Evolutionary conservation across 257 asterid genomes (phyloP).

Genomic region (Jacaranda mimosifolia): DNA sequence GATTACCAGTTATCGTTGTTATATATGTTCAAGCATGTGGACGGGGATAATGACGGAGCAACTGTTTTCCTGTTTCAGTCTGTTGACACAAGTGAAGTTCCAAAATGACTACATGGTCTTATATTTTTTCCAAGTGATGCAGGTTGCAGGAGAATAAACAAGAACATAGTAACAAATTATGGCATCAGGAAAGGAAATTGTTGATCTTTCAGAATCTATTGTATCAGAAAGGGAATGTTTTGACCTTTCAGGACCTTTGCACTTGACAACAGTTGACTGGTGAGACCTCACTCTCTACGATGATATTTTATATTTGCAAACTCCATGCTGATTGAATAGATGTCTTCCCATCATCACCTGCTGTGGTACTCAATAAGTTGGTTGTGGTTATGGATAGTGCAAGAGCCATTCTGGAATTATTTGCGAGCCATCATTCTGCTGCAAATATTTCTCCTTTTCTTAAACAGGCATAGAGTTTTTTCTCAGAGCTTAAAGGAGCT

Average conservation of each 20-base stretch:
- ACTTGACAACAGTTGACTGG: conserved; percentile 82
- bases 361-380: neutral
- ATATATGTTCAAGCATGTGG: neutral
- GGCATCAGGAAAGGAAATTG: conserved; percentile 63
- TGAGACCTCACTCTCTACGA: conserved; percentile 35
- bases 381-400: neutral
- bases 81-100: too few species aligned
- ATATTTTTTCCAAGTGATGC: conserved; percentile 26
- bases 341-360: conserved; percentile 15
- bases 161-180: conserved; percentile 30
- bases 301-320: conserved; percentile 6
- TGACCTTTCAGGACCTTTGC: conserved; percentile 72
- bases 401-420: neutral
- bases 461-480: neutral
- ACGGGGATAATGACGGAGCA: conserved; percentile 1
- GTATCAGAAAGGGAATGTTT: conserved; percentile 78
- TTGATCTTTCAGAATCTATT: conserved; percentile 56
- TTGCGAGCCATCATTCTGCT: neutral
- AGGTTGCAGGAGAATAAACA: conserved; percentile 38
- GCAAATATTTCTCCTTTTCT: neutral
- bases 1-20: neutral
- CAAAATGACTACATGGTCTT: neutral
- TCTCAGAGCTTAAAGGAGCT: conserved; percentile 13
- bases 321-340: neutral
- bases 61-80: neutral